Percentiles rank a stretch among this genome's conserved stretches.
phyloP scores from a whole-genome alignment of 495 filamentous ascomycete genomes.

The Penicillium waksmanii region DNA sequence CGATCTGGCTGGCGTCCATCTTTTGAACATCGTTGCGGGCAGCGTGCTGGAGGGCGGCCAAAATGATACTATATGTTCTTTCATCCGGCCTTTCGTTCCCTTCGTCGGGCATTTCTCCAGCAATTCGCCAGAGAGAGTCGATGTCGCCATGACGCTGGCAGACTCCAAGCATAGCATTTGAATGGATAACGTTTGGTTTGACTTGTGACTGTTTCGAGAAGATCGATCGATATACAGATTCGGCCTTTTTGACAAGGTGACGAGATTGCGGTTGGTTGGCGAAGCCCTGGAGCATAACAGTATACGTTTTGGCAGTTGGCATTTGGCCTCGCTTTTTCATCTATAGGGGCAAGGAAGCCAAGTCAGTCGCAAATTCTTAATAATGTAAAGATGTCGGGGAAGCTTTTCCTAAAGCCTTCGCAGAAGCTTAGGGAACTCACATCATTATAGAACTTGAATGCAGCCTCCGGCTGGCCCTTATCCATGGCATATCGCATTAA shows the following conservation, averaged over 20 bases:
- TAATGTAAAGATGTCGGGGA: not conserved
- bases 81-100: constrained; percentile 64
- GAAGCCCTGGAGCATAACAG: constrained; percentile 78
- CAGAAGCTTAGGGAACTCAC: constrained; percentile 41
- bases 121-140: constrained; percentile 75
- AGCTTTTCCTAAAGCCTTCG: not conserved
- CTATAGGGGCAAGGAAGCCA: constrained; percentile 40
- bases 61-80: constrained; percentile 76
- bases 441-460: constrained; percentile 83
- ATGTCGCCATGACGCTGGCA: constrained; percentile 71
- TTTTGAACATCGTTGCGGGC: constrained; percentile 28
- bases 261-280: constrained; percentile 51
- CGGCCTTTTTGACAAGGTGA: constrained; percentile 60
- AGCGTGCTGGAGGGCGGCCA: constrained; percentile 66
- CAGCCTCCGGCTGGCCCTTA: constrained; percentile 57
- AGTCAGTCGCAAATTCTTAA: not conserved
- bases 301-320: constrained; percentile 79
- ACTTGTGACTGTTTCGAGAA: constrained; percentile 56
- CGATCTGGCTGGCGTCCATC: constrained; percentile 34
- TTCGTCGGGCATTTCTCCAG: constrained; percentile 63
- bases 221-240: constrained; percentile 75
- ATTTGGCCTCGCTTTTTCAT: constrained; percentile 90
- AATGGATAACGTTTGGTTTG: constrained; percentile 73
- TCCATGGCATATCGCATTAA: constrained; percentile 73
- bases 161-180: constrained; percentile 82